Evolutionary conservation across 768 basidiomycete species (phyloP).

Genomic region (Cantharellus anzutake): DNA sequence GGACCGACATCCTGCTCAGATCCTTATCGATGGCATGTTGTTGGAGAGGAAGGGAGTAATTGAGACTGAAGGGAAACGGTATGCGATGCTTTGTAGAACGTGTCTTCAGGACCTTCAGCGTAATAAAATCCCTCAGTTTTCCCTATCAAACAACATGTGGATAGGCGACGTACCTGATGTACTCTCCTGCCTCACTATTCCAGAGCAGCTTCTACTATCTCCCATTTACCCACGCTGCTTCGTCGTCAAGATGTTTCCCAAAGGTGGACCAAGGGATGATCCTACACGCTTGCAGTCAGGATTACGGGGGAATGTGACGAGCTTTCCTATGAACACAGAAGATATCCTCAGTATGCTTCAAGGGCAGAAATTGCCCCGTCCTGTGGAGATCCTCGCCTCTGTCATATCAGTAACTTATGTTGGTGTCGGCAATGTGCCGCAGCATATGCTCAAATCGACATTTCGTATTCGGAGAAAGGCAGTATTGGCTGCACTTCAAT

Average conservation of each 20-base stretch:
- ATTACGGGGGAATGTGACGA: conserved; percentile 21
- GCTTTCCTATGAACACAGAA: conserved; percentile 14
- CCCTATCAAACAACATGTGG: conserved; percentile 24
- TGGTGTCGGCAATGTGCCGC: conserved; percentile 15
- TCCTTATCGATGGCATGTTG: not conserved
- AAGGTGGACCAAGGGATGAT: conserved; percentile 8
- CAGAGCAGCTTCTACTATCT: conserved; percentile 22
- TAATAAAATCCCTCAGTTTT: not conserved
- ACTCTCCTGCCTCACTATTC: conserved; percentile 17
- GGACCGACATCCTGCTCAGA: not conserved
- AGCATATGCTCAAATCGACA: conserved; percentile 13
- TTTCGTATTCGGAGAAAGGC: conserved; percentile 18
- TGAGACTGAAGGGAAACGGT: not conserved
- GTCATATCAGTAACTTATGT: conserved; percentile 21
- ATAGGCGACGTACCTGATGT: conserved; percentile 19
- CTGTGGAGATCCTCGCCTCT: conserved; percentile 15
- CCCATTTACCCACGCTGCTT: conserved; percentile 13
- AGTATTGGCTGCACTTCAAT: conserved; percentile 18
- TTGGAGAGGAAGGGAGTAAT: not conserved
- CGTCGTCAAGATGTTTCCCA: conserved; percentile 6
- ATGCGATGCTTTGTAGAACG: not conserved
- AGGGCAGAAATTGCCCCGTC: conserved; percentile 20
- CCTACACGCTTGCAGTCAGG: conserved; percentile 10
- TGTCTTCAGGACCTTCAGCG: not conserved
- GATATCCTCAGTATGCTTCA: conserved; percentile 18